A percentile compares a stretch with the other conserved stretches of the same genome.
Conservation (phyloP, 2,329 filamentous ascomycete genomes). For the Penicillium sclerotiorum region DNA sequence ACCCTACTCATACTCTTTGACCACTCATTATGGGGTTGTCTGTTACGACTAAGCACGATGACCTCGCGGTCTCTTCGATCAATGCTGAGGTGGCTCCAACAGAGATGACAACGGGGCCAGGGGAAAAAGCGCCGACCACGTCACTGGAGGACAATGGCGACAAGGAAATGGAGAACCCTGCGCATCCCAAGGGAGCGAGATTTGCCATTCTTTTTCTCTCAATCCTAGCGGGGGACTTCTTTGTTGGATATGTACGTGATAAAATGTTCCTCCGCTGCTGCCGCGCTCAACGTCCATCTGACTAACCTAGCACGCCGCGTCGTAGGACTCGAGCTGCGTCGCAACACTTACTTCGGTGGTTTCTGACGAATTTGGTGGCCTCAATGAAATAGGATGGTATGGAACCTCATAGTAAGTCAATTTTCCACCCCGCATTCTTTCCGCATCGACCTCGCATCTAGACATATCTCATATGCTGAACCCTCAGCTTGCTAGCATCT, state of each 20-base stretch:
- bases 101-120: neutral
- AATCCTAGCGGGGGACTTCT: constrained; percentile 4
- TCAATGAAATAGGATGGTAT: constrained; percentile 7
- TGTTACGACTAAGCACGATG: neutral
- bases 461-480: neutral
- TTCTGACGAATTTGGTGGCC: neutral
- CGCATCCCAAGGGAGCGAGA: neutral
- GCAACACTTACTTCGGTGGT: neutral
- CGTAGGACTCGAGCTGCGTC: neutral
- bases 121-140: neutral
- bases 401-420: constrained; percentile 4
- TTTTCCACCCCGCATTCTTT: neutral
- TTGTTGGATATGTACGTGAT: constrained; percentile 8
- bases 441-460: neutral
- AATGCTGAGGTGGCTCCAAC: neutral
- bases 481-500: neutral
- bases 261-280: neutral
- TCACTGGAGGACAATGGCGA: neutral
- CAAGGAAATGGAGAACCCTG: constrained; percentile 2
- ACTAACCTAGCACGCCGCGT: neutral
- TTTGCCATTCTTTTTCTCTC: constrained; percentile 5
- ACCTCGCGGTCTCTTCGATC: neutral
- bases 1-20: neutral
- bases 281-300: neutral
- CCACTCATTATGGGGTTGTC: constrained; percentile 2